These are phyloP conservation scores for Zygosaccharomyces siamensis DNA, from an alignment of 805 yeast species.

Conservation along the genomic window DNA sequence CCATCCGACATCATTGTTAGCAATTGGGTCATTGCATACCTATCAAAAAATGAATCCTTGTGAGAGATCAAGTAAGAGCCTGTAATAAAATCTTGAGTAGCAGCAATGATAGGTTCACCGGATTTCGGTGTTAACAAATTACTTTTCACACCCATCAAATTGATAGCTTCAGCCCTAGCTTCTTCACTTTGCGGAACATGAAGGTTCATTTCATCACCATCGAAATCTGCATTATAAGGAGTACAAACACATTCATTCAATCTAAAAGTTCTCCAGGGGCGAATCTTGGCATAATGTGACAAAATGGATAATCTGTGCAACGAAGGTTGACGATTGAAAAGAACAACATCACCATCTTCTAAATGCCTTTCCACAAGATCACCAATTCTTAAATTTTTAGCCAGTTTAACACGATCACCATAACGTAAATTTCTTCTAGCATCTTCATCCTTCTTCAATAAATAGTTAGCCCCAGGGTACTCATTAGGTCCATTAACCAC, in stretches of 20 bases:
- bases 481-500: constrained; percentile 78
- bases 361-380: constrained; percentile 95
- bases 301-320: constrained; percentile 89
- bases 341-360: constrained; percentile 93
- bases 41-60: constrained; percentile 88
- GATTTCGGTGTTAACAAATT: constrained; percentile 93
- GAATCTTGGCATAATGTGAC: constrained; percentile 90
- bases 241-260: constrained; percentile 98
- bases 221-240: constrained; percentile 98
- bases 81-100: constrained; percentile 98
- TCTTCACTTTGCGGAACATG: constrained; percentile 99
- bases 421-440: constrained; percentile 84
- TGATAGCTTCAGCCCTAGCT: constrained; percentile 98
- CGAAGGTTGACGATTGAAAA: constrained; percentile 97
- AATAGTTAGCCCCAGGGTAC: constrained; percentile 96
- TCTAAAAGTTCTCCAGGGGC: constrained; percentile 98
- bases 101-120: constrained; percentile 99
- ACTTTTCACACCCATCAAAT: constrained; percentile 95
- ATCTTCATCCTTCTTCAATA: constrained; percentile 74
- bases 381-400: constrained; percentile 73
- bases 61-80: constrained; percentile 90
- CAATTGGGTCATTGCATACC: constrained; percentile 76
- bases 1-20: constrained; percentile 97
- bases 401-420: constrained; percentile 77
- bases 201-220: constrained; percentile 98